A percentile compares a stretch with the other conserved stretches of the same genome.
Evolutionary conservation across 2,329 filamentous ascomycete genomes (phyloP).

Genomic region (Domatiomyces globalis): DNA sequence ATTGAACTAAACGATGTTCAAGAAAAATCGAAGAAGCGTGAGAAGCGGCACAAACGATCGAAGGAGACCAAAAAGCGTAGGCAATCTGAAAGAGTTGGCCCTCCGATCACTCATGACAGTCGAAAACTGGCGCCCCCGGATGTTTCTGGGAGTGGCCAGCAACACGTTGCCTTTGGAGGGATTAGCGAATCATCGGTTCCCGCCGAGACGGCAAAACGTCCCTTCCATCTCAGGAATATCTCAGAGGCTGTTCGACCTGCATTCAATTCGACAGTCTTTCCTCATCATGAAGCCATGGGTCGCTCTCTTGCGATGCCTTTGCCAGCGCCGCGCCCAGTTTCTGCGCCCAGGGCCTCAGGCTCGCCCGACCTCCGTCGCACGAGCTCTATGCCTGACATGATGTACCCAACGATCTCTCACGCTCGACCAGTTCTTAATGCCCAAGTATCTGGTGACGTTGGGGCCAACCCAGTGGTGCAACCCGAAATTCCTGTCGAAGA

Average conservation of each 20-base stretch:
- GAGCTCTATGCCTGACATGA: conserved; percentile 57
- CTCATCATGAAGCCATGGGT: conserved; percentile 14
- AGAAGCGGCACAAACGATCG: conserved; percentile 18
- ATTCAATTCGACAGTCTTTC: conserved; percentile 14
- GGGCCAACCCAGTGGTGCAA: background rate
- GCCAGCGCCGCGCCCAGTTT: conserved; percentile 10
- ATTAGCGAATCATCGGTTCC: background rate
- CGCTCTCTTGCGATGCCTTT: conserved; percentile 13
- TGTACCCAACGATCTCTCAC: conserved; percentile 30
- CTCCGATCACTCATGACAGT: conserved; percentile 33
- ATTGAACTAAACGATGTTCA: conserved; percentile 12
- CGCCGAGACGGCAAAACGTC: conserved; percentile 24
- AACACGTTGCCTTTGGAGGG: background rate
- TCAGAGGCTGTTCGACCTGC: conserved; percentile 41
- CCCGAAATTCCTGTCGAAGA: conserved; percentile 20
- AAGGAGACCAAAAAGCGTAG: background rate
- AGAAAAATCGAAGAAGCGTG: conserved; percentile 21
- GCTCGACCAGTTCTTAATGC: conserved; percentile 18
- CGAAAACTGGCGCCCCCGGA: conserved; percentile 15
- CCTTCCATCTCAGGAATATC: conserved; percentile 46
- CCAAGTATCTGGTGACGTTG: conserved; percentile 18
- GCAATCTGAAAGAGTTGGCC: background rate
- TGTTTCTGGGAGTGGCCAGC: conserved; percentile 5
- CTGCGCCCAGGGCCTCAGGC: conserved; percentile 29
- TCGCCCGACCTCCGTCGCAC: conserved; percentile 42